Evolutionary conservation across 1,139 yeast species (phyloP).

Genomic region (Ogataea hybrid): DNA sequence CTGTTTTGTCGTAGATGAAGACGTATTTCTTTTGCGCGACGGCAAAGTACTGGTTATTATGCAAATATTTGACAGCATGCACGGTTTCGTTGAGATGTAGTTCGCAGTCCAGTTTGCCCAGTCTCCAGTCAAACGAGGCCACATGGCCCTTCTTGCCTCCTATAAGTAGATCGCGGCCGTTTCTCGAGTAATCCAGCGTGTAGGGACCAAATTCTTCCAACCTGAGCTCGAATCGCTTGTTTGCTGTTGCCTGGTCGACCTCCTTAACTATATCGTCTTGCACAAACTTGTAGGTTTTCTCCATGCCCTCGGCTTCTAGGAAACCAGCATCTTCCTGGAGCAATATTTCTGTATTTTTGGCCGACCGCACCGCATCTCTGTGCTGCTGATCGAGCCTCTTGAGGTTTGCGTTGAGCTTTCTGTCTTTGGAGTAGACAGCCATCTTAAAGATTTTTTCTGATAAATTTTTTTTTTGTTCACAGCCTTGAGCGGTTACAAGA

Average conservation of each 20-base stretch:
- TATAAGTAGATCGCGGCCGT: constrained; percentile 80
- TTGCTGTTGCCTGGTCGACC: constrained; percentile 78
- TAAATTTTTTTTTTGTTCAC: constrained; percentile 10
- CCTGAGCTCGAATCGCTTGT: constrained; percentile 71
- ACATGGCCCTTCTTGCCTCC: constrained; percentile 95
- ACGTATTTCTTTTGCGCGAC: constrained; percentile 96
- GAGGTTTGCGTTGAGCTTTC: constrained; percentile 61
- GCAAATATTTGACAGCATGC: constrained; percentile 84
- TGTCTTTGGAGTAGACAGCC: constrained; percentile 39
- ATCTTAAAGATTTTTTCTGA: constrained; percentile 4
- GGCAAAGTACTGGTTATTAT: constrained; percentile 91
- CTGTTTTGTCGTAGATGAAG: constrained; percentile 86
- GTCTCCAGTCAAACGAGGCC: constrained; percentile 95
- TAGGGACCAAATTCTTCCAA: constrained; percentile 88
- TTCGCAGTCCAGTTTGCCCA: constrained; percentile 79
- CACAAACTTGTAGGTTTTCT: constrained; percentile 78
- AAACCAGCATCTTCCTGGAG: constrained; percentile 82
- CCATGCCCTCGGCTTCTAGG: constrained; percentile 92
- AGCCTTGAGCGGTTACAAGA: constrained; percentile 7
- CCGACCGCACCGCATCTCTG: constrained; percentile 73
- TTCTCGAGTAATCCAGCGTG: constrained; percentile 72
- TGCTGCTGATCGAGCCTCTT: constrained; percentile 70
- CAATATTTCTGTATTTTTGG: constrained; percentile 83
- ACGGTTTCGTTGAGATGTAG: constrained; percentile 85
- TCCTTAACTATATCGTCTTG: constrained; percentile 75